Percentiles rank a stretch among this genome's conserved stretches.
Evolutionary conservation across 345 rosid species (phyloP).

Genomic region (Fremontodendron californicum): DNA sequence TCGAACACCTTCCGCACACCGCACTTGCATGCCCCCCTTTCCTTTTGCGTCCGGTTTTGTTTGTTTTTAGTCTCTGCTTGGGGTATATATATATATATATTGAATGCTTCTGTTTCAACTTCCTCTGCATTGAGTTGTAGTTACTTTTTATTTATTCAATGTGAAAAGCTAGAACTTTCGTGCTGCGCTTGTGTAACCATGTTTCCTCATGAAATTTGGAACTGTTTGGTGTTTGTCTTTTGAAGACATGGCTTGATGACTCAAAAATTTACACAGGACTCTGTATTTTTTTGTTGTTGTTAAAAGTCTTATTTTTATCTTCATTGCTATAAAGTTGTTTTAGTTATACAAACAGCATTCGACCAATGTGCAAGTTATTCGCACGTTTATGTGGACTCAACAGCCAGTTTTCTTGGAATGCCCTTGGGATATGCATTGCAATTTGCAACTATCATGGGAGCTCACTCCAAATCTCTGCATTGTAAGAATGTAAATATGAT

Average conservation of each 20-base stretch:
- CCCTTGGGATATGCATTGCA: too few relatives aligned
- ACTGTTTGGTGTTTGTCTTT: conserved; percentile 10
- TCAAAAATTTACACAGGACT: not conserved
- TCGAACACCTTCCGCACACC: not conserved
- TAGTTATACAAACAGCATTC: not conserved
- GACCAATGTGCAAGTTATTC: not conserved
- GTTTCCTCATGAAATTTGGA: conserved; percentile 11
- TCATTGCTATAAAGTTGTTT: not conserved
- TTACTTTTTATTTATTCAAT: conserved; percentile 17
- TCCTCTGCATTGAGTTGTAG: not conserved
- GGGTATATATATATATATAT: not conserved
- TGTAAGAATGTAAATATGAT: too few relatives aligned
- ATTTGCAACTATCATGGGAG: too few relatives aligned
- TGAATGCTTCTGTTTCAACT: not conserved
- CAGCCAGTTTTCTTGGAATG: too few relatives aligned
- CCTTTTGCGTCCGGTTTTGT: not conserved
- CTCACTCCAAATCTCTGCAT: too few relatives aligned
- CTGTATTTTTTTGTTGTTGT: not conserved
- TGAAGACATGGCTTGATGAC: not conserved
- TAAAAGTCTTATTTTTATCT: not conserved
- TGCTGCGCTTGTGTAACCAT: conserved; percentile 5
- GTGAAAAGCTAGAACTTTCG: conserved; percentile 10
- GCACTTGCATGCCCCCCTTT: not conserved
- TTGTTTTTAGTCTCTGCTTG: not conserved
- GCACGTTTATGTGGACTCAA: not conserved